Conservation (phyloP, 176 grass and related monocot genomes). For the Dactylis glomerata region DNA sequence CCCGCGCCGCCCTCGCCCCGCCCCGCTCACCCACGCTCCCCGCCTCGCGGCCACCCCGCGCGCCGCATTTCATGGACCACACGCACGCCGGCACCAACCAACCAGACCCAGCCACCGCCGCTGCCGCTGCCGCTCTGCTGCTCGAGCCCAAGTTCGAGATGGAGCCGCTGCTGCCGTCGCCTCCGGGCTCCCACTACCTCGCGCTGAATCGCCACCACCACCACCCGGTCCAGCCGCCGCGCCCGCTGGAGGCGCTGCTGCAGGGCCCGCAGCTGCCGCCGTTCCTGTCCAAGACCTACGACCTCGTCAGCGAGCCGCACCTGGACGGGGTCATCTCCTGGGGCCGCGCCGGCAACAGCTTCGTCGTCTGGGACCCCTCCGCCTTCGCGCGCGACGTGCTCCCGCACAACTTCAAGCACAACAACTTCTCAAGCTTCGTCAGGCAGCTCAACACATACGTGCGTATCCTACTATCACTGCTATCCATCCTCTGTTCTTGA, state of each 20-base stretch:
- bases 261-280: slow-evolving; percentile 58
- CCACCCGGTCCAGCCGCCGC: slow-evolving; percentile 17
- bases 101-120: not conserved
- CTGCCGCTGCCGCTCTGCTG: slow-evolving; percentile 17
- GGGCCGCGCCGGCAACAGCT: slow-evolving; percentile 70
- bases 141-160: slow-evolving; percentile 46
- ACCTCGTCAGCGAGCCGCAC: slow-evolving; percentile 66
- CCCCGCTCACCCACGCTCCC: not conserved
- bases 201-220: slow-evolving; percentile 25
- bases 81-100: not conserved
- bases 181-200: not conserved
- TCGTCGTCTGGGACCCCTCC: slow-evolving; percentile 80
- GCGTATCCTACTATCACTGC: slow-evolving; percentile 64
- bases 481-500: not conserved
- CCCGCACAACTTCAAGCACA: slow-evolving; percentile 76
- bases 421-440: slow-evolving; percentile 91
- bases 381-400: slow-evolving; percentile 68
- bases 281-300: slow-evolving; percentile 92
- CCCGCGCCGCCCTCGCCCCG: not conserved
- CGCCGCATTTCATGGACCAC: slow-evolving; percentile 25
- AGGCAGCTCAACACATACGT: slow-evolving; percentile 93
- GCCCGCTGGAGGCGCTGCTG: slow-evolving; percentile 75
- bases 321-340: slow-evolving; percentile 82
- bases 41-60: not conserved
- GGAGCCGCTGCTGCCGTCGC: slow-evolving; percentile 4